Conservation (phyloP, 805 yeast species). For the Wickerhamomyces pijperi region DNA sequence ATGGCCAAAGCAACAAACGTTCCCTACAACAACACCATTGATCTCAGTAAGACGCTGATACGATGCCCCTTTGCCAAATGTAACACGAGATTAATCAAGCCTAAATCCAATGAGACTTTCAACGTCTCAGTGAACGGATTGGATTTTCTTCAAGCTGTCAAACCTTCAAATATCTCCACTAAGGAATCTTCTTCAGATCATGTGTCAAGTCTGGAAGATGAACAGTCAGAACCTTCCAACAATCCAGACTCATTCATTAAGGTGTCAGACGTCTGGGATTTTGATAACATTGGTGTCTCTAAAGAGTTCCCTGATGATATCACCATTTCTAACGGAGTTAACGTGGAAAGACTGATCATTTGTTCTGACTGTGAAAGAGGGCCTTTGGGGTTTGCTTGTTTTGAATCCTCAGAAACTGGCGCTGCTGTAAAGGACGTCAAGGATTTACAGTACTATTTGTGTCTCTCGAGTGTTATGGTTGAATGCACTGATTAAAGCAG, state of each 20-base stretch:
- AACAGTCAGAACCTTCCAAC: background rate
- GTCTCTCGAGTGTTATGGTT: conserved; percentile 30
- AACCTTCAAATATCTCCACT: conserved; percentile 2
- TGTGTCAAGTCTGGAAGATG: no score
- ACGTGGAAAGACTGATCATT: conserved; percentile 41
- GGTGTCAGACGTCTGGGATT: conserved; percentile 61
- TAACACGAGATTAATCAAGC: conserved; percentile 15
- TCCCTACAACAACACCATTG: no score
- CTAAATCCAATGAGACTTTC: background rate
- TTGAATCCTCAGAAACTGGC: no score
- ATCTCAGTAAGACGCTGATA: conserved; percentile 4
- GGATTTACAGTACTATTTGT: conserved; percentile 31
- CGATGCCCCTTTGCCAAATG: conserved; percentile 18
- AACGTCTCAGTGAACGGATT: background rate
- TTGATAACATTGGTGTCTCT: conserved; percentile 72
- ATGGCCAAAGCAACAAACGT: background rate
- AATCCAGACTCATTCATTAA: conserved; percentile 24
- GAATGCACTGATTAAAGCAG: no score
- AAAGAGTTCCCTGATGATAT: conserved; percentile 11
- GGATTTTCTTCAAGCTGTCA: background rate
- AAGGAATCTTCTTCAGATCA: conserved; percentile 5
- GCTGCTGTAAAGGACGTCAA: conserved; percentile 22
- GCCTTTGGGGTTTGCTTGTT: conserved; percentile 61
- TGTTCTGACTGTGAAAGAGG: conserved; percentile 77
- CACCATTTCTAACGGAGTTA: conserved; percentile 10